Conservation (phyloP, 1,284 basidiomycete genomes). For the Cerioporus squamosus region DNA sequence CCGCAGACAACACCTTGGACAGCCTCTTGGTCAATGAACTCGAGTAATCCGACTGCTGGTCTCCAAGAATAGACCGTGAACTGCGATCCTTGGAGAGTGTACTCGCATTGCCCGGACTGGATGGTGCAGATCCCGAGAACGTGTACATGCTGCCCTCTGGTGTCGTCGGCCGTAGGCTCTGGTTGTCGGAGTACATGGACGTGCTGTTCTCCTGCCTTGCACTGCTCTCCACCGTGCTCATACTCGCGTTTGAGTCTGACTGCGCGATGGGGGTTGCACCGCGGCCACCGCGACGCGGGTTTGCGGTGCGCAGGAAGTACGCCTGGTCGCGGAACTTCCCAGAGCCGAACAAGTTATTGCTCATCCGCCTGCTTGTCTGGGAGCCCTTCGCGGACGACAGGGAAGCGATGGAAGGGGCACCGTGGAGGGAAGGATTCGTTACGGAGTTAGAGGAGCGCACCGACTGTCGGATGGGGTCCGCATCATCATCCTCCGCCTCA, state of each 20-base stretch:
- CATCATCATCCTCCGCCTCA: conserved; percentile 41
- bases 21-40: conserved; percentile 35
- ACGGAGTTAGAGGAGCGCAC: conserved; percentile 48
- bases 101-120: conserved; percentile 52
- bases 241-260: conserved; percentile 49
- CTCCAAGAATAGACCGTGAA: conserved; percentile 33
- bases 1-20: conserved; percentile 53
- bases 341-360: conserved; percentile 85
- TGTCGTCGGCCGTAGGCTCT: conserved; percentile 51
- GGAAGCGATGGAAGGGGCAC: conserved; percentile 49
- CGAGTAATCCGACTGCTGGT: conserved; percentile 25
- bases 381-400: conserved; percentile 34
- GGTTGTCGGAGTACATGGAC: conserved; percentile 47
- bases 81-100: conserved; percentile 24
- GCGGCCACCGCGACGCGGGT: conserved; percentile 47
- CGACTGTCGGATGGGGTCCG: conserved; percentile 43
- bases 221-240: conserved; percentile 35
- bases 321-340: conserved; percentile 73
- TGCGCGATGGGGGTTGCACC: conserved; percentile 54
- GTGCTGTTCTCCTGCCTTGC: conserved; percentile 40
- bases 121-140: conserved; percentile 42
- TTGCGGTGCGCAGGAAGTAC: conserved; percentile 63
- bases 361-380: conserved; percentile 66
- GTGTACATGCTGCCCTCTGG: conserved; percentile 50
- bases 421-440: conserved; percentile 40